Conservation (phyloP, 2,329 filamentous ascomycete genomes). For the Cladosporium austrohemisphaericum region DNA sequence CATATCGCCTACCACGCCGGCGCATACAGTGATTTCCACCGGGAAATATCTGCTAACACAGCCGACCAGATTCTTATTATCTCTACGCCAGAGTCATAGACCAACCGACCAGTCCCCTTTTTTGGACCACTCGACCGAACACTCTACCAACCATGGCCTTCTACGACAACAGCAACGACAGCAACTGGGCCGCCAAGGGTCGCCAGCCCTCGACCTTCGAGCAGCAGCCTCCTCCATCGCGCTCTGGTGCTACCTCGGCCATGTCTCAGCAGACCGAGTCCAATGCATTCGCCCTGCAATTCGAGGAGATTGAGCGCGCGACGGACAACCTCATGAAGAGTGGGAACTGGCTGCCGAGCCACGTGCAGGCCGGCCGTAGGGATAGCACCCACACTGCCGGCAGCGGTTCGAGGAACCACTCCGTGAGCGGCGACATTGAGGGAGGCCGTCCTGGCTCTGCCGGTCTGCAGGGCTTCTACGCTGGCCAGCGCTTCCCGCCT, state of each 20-base stretch:
- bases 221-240: slow-evolving; percentile 66
- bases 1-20: not conserved
- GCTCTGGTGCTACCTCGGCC: slow-evolving; percentile 72
- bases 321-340: slow-evolving; percentile 95
- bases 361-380: slow-evolving; percentile 57
- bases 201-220: slow-evolving; percentile 66
- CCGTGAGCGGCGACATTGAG: slow-evolving; percentile 74
- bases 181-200: slow-evolving; percentile 57
- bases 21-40: slow-evolving; percentile 1
- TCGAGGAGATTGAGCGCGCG: slow-evolving; percentile 95
- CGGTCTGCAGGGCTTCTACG: slow-evolving; percentile 91
- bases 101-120: not conserved
- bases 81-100: not conserved
- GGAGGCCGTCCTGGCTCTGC: slow-evolving; percentile 67
- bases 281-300: slow-evolving; percentile 77
- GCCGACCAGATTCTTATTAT: slow-evolving; percentile 3
- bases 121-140: not conserved
- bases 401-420: slow-evolving; percentile 66
- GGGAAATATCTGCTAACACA: slow-evolving; percentile 5
- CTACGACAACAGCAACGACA: slow-evolving; percentile 62
- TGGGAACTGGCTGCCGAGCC: slow-evolving; percentile 72
- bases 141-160: slow-evolving; percentile 54
- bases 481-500: slow-evolving; percentile 84
- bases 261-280: slow-evolving; percentile 60
- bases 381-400: slow-evolving; percentile 53